phyloP scores from a whole-genome alignment of 257 asterid genomes.

The Solanum chiquidenum region DNA sequence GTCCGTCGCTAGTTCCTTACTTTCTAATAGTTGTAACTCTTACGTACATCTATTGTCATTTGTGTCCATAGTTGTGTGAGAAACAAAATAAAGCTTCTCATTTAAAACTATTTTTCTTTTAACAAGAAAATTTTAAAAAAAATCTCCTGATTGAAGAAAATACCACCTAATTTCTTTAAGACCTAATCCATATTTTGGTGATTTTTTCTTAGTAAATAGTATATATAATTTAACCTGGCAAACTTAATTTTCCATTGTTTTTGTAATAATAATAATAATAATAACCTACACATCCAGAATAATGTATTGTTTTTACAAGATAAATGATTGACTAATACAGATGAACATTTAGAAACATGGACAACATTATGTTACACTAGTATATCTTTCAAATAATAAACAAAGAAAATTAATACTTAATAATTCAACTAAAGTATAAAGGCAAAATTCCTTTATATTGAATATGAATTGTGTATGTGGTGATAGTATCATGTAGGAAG shows the following conservation, averaged over 20 bases:
- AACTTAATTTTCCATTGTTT: neutral
- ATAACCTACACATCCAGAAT: neutral
- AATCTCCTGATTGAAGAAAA: neutral
- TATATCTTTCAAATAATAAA: too few relatives aligned
- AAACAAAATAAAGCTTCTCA: neutral
- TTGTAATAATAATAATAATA: too few relatives aligned
- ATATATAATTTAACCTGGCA: neutral
- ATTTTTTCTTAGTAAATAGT: neutral
- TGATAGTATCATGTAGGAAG: neutral
- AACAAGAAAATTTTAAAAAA: rapidly evolving
- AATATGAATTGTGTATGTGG: neutral
- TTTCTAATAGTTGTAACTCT: neutral
- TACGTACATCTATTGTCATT: neutral
- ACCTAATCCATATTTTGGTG: neutral
- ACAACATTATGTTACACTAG: neutral
- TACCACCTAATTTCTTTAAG: neutral
- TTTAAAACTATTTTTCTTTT: too few relatives aligned
- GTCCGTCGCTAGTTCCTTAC: too few relatives aligned
- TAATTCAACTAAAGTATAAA: neutral
- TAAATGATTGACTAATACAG: neutral
- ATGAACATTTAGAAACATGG: neutral
- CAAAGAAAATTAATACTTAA: neutral
- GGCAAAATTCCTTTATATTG: neutral
- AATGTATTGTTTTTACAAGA: neutral
- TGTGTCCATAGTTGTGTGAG: neutral